Base-by-base conservation (phyloP, 1,284 basidiomycete genomes). In the Sanghuangporus baumii region DNA sequence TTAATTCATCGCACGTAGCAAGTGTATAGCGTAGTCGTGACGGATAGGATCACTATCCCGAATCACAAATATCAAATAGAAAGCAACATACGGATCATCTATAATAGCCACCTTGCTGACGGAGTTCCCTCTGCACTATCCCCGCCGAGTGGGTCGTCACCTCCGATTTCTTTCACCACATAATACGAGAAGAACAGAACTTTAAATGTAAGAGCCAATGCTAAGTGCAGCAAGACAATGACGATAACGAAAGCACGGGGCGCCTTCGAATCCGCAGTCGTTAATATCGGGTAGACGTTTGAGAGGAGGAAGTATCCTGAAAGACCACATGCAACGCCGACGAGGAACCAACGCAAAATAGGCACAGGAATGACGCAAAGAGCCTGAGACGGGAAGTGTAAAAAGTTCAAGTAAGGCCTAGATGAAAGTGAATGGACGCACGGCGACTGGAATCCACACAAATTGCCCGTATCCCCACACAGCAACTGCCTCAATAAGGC, bases 271-370 rank as follows among this genome's bases (percentile, higher is more conserved):
- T 95, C 92, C 38, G 89, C 88, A n/a, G 85, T 82, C 31, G 89
- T 86, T 43, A 98, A 85, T 59, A 96, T 82, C 5, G 94, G 94
- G 70, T 96, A 96, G 60, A 96, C 84, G 70, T 96, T 97, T 18
- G 81, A 80, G 16, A 85, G 80, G 16, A 97, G 79, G 79, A 94
- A 96, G 74, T 85, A 93, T 0, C 92, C 91, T 1, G 93, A 95
- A 34, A 91, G 75, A 0, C 78, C 77, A 66, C 91, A 90, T 0
- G 85, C 94, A 47, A 86, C 61, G 1, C 83, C 83, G 16, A 91
- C 88, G 18, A 95, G 78, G 2, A 82, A 79, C 93, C 93, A 96
- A 5, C 94, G 85, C 8, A 93, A 72, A 40, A 93, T 80, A 1
- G 88, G 81, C 3, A 92, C 79, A 0, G 93, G 92, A 56, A 92